Evolutionary conservation across 1,139 yeast genomes (phyloP), one percentile per base, ranked within the genome.

Genomic region (Kodamaea fungicola): DNA sequence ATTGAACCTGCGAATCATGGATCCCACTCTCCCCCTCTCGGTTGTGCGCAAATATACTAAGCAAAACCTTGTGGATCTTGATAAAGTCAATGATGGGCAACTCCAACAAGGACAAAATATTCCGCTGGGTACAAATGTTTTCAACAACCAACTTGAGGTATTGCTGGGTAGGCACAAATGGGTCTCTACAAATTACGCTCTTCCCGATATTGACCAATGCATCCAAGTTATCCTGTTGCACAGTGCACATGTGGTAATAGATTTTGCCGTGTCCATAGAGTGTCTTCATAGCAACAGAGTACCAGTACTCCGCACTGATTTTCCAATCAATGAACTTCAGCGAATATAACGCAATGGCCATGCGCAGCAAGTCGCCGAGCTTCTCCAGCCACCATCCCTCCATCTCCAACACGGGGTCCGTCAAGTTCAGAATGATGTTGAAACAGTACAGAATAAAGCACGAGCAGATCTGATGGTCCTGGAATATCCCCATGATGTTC

Each of bases 261-360:
- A 83, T 74, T 55, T 84, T 84, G 1, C 94, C 94, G 52, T 82
- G 88, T 2, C 92, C 89, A 55, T 79, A 83, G 43, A 80, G 76
- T 8, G 83, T 77, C 48, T 77, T 76, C 78, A 83, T 76, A 8
- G 90, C 77, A 22, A 76, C 70, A 25, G 78, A 71, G 52, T 84
- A 84, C 94, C 94, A 84, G 55, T 76, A 75, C 54, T 83, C 88
- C 1, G 92, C 83, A 47, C 87, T 76, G 28, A 80, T 59, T 56
- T 83, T 84, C 94, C 94, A 84, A 55, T 84, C 92, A 49, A 84
- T 83, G 51, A 78, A 82, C 38, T 83, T 74, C 9, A 89, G 80
- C 16, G 88, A 80, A 53, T 83, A 84, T 35, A 84, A 63, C 1
- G 92, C 90, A 45, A 84, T 83, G 7, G 92, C 90, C 90, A 84